Evolutionary conservation across 805 yeast genomes (phyloP), one percentile per base, ranked within the genome.

Genomic region (Yarrowia yakushimensis): DNA sequence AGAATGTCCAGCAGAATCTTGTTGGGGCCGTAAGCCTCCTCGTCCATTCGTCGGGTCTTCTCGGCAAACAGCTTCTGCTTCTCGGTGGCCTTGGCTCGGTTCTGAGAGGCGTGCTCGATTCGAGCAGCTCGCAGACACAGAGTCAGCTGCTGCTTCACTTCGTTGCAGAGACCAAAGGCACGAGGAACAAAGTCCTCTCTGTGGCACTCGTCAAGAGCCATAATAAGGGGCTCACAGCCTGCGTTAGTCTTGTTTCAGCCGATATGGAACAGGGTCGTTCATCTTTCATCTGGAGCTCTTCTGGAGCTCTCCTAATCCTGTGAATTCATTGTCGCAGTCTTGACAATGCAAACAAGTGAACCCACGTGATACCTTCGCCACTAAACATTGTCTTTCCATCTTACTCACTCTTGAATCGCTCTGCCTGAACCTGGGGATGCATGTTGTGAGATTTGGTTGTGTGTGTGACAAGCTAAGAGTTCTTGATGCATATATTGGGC

Each of bases 151-250:
- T 87, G 89, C 69, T 91, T 91, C 69, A 87, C 86, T 60, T 85
- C 84, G 74, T 90, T 90, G 76, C 99, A 93, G 64, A 82, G 78
- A 27, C 98, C 98, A 67, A 90, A 77, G 8, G 88, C 85, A 71
- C 88, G 83, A 67, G 82, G 80, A 64, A 87, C 68, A 67, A 85
- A 87, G 62, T 85, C 87, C 59, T 66, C 67, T 62, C 80, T 80
- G 69, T 92, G 97, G 72, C 99, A 93, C 71, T 89, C 86, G 69
- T 93, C 96, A 6, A 93, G 81, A 0, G 96, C 97, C 65, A 86
- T 85, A 72, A 94, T 90, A 41, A 90, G 80, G 65, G 86, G 88
- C 60, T 82, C 84, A 73, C 99, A 93, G 18, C 87, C 87, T 81
- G 63, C 22, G 63, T 63, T 63, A 65, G 66, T 28, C n/a, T n/a